Evolutionary conservation across 164 flowering plant genomes (phyloP), one percentile per base, ranked within the genome.

Genomic region (Brasenia schreberi): DNA sequence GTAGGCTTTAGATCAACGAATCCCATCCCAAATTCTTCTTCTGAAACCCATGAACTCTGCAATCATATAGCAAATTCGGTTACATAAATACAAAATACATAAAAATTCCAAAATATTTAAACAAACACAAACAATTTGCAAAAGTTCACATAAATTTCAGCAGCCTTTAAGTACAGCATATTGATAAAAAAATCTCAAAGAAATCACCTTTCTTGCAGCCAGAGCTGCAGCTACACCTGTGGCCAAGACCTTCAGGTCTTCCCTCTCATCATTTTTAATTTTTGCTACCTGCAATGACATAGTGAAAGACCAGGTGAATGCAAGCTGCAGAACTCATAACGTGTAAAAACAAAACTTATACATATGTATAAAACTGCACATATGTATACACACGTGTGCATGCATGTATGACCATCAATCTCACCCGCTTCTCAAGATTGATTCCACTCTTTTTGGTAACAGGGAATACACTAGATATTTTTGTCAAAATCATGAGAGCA

Each of bases 21-120:
- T 14, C 99, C 99, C 96, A 87, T 95, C 69, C 96, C 80, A 82
- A 95, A 95, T 74, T 95, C 99, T 69, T 95, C 99, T 71, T 95
- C 99, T 9, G 96, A 82, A 70, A 92, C 91, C 99, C 99, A 95
- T 45, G 89, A 85, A 63, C 90, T 82, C 99, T 95, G 88, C 64
- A 74, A 43, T 67, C 43, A 12, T 39, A 14, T 44, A 66, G 62
- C 18, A 45, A 18, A 44, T 12, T 49, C 27, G 56, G 19, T 33
- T 39, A 42, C 9, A 59, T 39, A n/a, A 42, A n/a, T 16, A 14
- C 56, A 49, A 9, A 14, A 9, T 49, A 14, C 56, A 49, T 49
- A 14, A 6, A 14, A 49, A 49, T 9, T 9, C 56, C 3, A 49
- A 49, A 49, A 49, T 49, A 49, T 9, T 49, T 9, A 14, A 49